A percentile compares a stretch with the other conserved stretches of the same genome.
phyloP scores from a whole-genome alignment of 2,329 filamentous ascomycete genomes.

The Botrytis byssoidea region DNA sequence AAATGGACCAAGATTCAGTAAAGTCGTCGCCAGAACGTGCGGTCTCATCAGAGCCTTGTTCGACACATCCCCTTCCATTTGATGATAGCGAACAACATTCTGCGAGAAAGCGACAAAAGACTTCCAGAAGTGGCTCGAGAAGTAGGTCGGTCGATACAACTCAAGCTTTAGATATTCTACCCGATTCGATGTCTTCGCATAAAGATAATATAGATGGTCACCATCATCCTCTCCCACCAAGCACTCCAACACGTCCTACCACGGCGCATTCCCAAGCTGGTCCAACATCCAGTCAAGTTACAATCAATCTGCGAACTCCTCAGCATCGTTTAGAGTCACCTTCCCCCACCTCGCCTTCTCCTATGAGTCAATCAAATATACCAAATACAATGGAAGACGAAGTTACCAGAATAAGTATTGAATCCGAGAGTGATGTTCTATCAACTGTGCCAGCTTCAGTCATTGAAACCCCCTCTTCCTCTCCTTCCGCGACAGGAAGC shows the following conservation, averaged over 20 bases:
- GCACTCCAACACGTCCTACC: slow-evolving; percentile 36
- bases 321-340: slow-evolving; percentile 43
- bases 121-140: slow-evolving; percentile 55
- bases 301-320: slow-evolving; percentile 57
- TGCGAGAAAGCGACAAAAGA: slow-evolving; percentile 60
- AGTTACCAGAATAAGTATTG: slow-evolving; percentile 33
- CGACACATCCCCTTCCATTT: slow-evolving; percentile 63
- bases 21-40: slow-evolving; percentile 53
- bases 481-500: slow-evolving; percentile 35
- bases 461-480: slow-evolving; percentile 37
- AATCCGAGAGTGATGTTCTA: slow-evolving; percentile 37
- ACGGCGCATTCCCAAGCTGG: slow-evolving; percentile 41
- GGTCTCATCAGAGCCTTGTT: slow-evolving; percentile 61
- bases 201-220: slow-evolving; percentile 38
- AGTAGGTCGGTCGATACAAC: slow-evolving; percentile 50
- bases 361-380: slow-evolving; percentile 39
- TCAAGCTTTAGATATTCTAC: slow-evolving; percentile 26
- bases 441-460: slow-evolving; percentile 31
- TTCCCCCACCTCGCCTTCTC: slow-evolving; percentile 47
- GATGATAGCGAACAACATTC: slow-evolving; percentile 51
- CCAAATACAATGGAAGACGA: slow-evolving; percentile 25
- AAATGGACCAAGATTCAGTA: slow-evolving; percentile 41
- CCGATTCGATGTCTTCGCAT: slow-evolving; percentile 25
- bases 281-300: slow-evolving; percentile 56
- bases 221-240: slow-evolving; percentile 35